Base-by-base conservation (phyloP, 2,329 filamentous ascomycete species). In the Cryoendolithus antarcticus region DNA sequence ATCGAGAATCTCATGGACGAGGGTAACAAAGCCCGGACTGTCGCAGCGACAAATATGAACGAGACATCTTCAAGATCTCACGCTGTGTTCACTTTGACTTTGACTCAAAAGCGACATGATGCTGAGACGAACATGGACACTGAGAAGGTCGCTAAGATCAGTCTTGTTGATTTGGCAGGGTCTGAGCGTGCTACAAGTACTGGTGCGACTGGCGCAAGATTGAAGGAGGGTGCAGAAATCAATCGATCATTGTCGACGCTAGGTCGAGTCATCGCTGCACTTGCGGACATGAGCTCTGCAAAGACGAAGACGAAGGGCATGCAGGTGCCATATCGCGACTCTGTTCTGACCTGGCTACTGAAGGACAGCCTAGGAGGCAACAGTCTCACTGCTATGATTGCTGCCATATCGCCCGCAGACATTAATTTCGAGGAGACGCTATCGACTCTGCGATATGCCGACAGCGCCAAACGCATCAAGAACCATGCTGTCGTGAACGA, bases 301-400 rank as follows among this genome's bases (percentile, higher is more conserved):
- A 84, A 82, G 55, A 75, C 77, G 28, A 88, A 86, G 65, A 80
- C 81, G 58, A 93, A 77, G 39, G 76, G 74, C 40, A 72, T 71
- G 9, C 77, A 93, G 62, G 91, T 98, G 1, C 93, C 91, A 1
- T 98, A 98, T 59, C 82, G 91, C 73, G 93, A 98, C 67, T 94
- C 86, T 56, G 78, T 98, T 36, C 66, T 98, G 49, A 98, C 91
- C 1, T 98, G 91, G 91, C 67, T 98, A 33, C 64, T 98, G 48
- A 98, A 98, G 58, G 93, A 98, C 60, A 96, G 89, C 3, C 66
- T 98, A 4, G 91, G 91, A 58, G 91, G 91, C 55, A 98, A 98
- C 70, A 96, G 89, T 60, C 89, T 96, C 84, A 98, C 91, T 15
- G 91, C 91, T 43, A 98, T 98, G 93, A 98, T 98, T 70, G 93